Conservation (phyloP, 2,329 filamentous ascomycete species). For the Stagonosporopsis cucurbitacearum region DNA sequence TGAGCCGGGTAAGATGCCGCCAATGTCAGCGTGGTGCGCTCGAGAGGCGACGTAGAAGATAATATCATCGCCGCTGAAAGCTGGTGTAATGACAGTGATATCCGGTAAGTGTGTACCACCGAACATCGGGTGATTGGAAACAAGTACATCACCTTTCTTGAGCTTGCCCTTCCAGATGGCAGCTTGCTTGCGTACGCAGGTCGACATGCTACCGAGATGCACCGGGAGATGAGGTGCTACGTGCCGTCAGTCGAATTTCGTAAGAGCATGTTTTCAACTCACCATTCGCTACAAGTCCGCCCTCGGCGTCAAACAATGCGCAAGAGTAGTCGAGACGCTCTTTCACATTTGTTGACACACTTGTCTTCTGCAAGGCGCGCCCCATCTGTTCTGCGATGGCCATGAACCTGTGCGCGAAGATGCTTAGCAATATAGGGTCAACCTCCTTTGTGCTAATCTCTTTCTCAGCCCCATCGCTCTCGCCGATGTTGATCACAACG, state of each 20-base stretch:
- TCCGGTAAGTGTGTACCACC: slow-evolving; percentile 85
- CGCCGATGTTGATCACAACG: slow-evolving; percentile 83
- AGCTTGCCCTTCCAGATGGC: slow-evolving; percentile 81
- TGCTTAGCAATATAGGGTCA: slow-evolving; percentile 77
- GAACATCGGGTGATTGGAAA: slow-evolving; percentile 84
- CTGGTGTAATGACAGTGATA: slow-evolving; percentile 80
- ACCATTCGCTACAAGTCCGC: slow-evolving; percentile 77
- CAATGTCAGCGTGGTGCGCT: slow-evolving; percentile 84
- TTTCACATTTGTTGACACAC: slow-evolving; percentile 80
- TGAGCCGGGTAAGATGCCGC: slow-evolving; percentile 79
- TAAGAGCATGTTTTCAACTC: slow-evolving; percentile 6
- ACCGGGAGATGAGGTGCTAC: slow-evolving; percentile 78
- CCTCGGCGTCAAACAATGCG: slow-evolving; percentile 77
- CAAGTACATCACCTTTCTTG: slow-evolving; percentile 79
- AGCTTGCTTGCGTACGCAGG: slow-evolving; percentile 78
- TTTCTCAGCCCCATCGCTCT: slow-evolving; percentile 58
- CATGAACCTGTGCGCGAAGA: slow-evolving; percentile 86
- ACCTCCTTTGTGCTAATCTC: slow-evolving; percentile 63
- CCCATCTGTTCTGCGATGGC: slow-evolving; percentile 87
- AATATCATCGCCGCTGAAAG: slow-evolving; percentile 76
- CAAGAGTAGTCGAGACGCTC: slow-evolving; percentile 85
- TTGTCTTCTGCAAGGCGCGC: slow-evolving; percentile 77
- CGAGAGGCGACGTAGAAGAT: slow-evolving; percentile 83
- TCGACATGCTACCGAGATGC: slow-evolving; percentile 85
- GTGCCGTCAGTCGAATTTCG: slow-evolving; percentile 13